Conservation (phyloP, 2,329 filamentous ascomycete genomes). For the Amphichorda felina region DNA sequence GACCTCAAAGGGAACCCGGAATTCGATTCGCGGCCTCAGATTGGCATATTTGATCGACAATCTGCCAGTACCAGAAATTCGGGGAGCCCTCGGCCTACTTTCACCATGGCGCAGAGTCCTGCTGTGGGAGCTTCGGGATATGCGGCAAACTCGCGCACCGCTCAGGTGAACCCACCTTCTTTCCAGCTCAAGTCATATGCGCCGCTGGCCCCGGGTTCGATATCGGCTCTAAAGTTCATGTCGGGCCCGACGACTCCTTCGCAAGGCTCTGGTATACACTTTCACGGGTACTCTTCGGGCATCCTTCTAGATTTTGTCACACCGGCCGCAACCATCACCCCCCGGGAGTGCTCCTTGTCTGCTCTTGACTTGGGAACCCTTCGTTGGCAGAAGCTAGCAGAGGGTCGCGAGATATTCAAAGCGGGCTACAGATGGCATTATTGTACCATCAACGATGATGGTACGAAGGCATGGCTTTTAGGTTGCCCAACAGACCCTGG, state of each 20-base stretch:
- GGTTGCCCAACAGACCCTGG: conserved; percentile 71
- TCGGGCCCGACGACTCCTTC: conserved; percentile 71
- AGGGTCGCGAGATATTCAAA: conserved; percentile 88
- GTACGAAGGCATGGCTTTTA: conserved; percentile 94
- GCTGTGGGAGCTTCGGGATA: conserved; percentile 50
- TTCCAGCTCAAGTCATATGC: conserved; percentile 62
- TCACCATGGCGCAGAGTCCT: conserved; percentile 35
- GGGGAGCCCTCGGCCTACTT: conserved; percentile 31
- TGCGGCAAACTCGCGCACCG: conserved; percentile 55
- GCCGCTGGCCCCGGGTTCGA: conserved; percentile 76
- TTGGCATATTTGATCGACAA: conserved; percentile 38
- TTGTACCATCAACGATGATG: conserved; percentile 88
- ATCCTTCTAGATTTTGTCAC: conserved; percentile 91
- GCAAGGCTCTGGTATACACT: conserved; percentile 85
- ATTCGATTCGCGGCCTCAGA: conserved; percentile 58
- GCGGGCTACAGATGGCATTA: conserved; percentile 96
- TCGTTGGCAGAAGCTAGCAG: conserved; percentile 89
- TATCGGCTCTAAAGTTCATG: conserved; percentile 82
- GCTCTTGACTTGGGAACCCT: conserved; percentile 77
- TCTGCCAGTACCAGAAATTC: conserved; percentile 30
- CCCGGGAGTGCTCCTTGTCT: conserved; percentile 81
- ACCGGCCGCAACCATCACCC: conserved; percentile 74
- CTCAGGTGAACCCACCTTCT: conserved; percentile 54
- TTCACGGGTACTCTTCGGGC: conserved; percentile 88
- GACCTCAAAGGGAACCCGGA: conserved; percentile 86